phyloP scores from a whole-genome alignment of 306 rosid species.

The Vigna mungo region DNA sequence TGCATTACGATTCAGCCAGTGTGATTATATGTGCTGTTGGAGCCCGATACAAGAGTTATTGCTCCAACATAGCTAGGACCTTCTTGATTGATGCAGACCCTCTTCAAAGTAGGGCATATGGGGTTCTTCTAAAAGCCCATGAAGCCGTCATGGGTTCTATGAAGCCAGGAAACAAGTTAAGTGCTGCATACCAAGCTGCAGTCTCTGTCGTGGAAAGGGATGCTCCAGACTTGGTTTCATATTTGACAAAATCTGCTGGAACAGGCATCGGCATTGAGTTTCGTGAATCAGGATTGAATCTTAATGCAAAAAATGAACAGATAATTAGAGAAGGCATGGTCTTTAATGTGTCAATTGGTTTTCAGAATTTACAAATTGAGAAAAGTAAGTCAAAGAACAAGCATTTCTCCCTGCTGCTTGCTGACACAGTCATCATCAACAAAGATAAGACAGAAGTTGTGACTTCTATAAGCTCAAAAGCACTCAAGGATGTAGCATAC shows the following conservation, averaged over 20 bases:
- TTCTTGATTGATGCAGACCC: conserved; percentile 90
- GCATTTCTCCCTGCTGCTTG: conserved; percentile 79
- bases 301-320: conserved; percentile 84
- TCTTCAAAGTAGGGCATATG: conserved; percentile 86
- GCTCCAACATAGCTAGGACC: conserved; percentile 89
- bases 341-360: conserved; percentile 87
- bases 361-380: conserved; percentile 74
- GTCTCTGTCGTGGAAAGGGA: conserved; percentile 82
- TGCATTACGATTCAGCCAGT: conserved; percentile 83
- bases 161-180: conserved; percentile 74
- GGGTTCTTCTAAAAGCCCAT: conserved; percentile 87
- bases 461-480: conserved; percentile 74
- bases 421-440: conserved; percentile 75
- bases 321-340: conserved; percentile 83
- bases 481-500: conserved; percentile 82
- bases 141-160: conserved; percentile 73
- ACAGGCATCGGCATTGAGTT: conserved; percentile 96
- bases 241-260: conserved; percentile 87
- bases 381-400: conserved; percentile 60
- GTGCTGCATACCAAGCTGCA: conserved; percentile 80
- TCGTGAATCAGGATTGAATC: conserved; percentile 90
- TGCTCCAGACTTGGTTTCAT: conserved; percentile 72
- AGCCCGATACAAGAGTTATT: conserved; percentile 89
- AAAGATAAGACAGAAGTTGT: conserved; percentile 76
- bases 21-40: conserved; percentile 94